Evolutionary conservation across 495 filamentous ascomycete genomes (phyloP), one percentile per base, ranked within the genome.

Genomic region (Rhypophila decipiens): DNA sequence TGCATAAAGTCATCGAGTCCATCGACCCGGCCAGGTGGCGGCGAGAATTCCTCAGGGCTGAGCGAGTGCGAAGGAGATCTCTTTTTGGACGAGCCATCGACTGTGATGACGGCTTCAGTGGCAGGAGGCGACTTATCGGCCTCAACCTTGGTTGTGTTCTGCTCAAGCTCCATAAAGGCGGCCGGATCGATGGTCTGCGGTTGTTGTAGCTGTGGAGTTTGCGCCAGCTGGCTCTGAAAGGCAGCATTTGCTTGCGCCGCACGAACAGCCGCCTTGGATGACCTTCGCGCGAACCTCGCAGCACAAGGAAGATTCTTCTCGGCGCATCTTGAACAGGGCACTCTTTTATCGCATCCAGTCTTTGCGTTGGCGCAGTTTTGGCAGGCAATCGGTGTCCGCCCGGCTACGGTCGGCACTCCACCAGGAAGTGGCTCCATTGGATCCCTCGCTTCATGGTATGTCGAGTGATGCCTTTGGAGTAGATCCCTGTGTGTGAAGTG

Each of bases 291-390:
- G 46, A 72, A 79, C 12, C 80, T 65, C 18, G 76, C 59, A 33
- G 68, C 70, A 52, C 80, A 85, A 12, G 63, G 47, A 11, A 83
- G 67, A 53, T 77, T 77, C 56, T 82, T 75, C 21, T 74, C 72
- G 2, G 70, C 58, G 55, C 80, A 83, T 47, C 80, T 66, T 35
- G 70, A 69, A 57, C 79, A 83, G 9, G 81, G 80, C 10, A 80
- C 72, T 59, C 70, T 70, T 61, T 84, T 84, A 55, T 86, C 82
- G 55, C 82, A 86, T n/a, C 75, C 78, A 4, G 80, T 82, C 64
- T 83, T 83, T 19, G 79, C 78, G 51, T 67, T 78, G 15, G 78
- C 75, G 54, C 79, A 83, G 55, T 74, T 74, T 15, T 68, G 64
- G 59, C 79, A 83, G 8, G 79, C 77, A 48, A 83, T 83, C 17